phyloP scores from a whole-genome alignment of 1,284 basidiomycete species.

The Pyrrhoderma noxium region DNA sequence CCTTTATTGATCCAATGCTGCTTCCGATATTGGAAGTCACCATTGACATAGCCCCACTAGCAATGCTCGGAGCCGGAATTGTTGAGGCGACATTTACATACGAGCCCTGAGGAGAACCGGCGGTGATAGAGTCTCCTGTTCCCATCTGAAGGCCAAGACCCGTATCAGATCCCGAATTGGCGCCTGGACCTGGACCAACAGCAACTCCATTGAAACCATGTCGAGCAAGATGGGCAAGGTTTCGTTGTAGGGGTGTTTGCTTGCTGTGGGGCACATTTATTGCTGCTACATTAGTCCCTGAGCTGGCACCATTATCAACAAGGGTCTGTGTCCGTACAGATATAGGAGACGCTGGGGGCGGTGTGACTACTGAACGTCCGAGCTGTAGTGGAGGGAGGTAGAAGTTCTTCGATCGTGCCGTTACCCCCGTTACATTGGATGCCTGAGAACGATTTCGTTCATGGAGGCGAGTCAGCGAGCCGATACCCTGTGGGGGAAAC shows the following conservation, averaged over 20 bases:
- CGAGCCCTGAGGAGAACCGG: slow-evolving; percentile 61
- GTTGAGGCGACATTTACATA: slow-evolving; percentile 49
- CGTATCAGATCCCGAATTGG: slow-evolving; percentile 19
- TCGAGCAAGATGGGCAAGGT: slow-evolving; percentile 68
- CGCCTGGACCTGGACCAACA: slow-evolving; percentile 54
- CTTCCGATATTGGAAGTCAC: slow-evolving; percentile 31
- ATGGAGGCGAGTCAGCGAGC: slow-evolving; percentile 25
- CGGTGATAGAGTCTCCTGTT: slow-evolving; percentile 49
- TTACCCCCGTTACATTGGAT: slow-evolving; percentile 27
- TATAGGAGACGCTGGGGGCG: slow-evolving; percentile 40
- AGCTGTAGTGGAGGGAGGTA: slow-evolving; percentile 38
- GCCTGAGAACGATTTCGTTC: slow-evolving; percentile 16
- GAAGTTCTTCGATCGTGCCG: slow-evolving; percentile 29
- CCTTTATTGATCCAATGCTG: slow-evolving; percentile 35
- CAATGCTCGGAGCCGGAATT: slow-evolving; percentile 20
- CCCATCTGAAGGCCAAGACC: not conserved
- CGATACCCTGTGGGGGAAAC: slow-evolving; percentile 37
- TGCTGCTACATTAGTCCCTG: slow-evolving; percentile 23
- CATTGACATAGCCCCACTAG: slow-evolving; percentile 23
- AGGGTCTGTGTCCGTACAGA: slow-evolving; percentile 21
- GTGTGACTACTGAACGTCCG: slow-evolving; percentile 30
- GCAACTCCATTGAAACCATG: slow-evolving; percentile 76
- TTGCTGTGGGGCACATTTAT: slow-evolving; percentile 31
- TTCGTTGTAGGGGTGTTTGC: slow-evolving; percentile 68
- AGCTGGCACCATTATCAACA: slow-evolving; percentile 20